Evolutionary conservation across 306 rosid species (phyloP), one percentile per base, ranked within the genome.

Genomic region (Quercus glauca): DNA sequence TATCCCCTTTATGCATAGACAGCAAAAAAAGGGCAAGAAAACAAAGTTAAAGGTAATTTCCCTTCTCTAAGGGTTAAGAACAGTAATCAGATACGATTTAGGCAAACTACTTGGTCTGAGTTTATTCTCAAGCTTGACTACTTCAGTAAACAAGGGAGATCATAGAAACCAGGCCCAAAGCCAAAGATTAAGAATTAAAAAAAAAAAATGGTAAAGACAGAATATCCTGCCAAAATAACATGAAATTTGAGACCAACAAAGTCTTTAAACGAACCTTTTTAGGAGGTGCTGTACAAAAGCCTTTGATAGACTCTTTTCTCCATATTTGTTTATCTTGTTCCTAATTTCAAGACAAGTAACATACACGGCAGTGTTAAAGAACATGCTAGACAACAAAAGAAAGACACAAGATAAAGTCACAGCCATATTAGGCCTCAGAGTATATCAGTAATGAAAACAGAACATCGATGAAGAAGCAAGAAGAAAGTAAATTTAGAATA

Each of bases 241-340:
- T 29, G 57, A 43, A 74, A 23, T 31, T 31, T 7, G 14, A 59
- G 29, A 41, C 4, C 7, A 52, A 35, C n/a, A 49, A 15, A 79
- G 13, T 25, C 25, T 56, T 64, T 71, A 29, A 19, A 74, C 73
- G 23, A 77, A 94, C 98, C 96, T 87, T 92, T 80, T 76, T 85
- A 56, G 65, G 77, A 49, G 86, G 90, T 80, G 75, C 87, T 25
- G 83, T 77, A 69, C 79, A 74, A 69, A 74, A 69, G 90, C 78
- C 80, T 81, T 83, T 43, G 69, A 71, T 51, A 29, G 73, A 82
- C 73, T 49, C 67, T 65, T 69, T 58, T 29, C 60, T 79, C 71
- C 80, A 73, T 71, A 0, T 23, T 23, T 23, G 25, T 45, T 72
- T 13, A 29, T 58, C 58, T 67, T 78, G n/a, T 58, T 75, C 81